Base-by-base conservation (phyloP, 2,329 filamentous ascomycete species). In the Magnaporthiopsis poae region DNA sequence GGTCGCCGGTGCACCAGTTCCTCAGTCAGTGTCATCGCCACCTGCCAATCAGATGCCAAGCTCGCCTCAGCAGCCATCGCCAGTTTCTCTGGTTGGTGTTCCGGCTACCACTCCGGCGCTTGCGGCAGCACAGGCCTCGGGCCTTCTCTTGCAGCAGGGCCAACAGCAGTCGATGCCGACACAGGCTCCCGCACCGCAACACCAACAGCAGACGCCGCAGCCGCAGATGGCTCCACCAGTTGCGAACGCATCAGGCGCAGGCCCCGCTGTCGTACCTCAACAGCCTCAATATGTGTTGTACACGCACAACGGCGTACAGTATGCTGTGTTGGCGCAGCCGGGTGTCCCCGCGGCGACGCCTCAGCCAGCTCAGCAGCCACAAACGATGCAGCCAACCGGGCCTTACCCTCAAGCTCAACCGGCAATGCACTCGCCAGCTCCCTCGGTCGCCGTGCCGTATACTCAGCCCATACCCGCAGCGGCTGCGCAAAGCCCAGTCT, bases 371-470 rank as follows among this genome's bases (percentile, higher is more conserved):
- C 27, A 46, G 13, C 31, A n/a, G 52, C 63, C 29, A 56, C 46
- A 56, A 25, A 25, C 11, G 46, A 25, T 25, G 46, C 18, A 11
- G 5, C n/a, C 46, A 11, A 11, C 18, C 9, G 46, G 21, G 11
- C 7, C 8, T 7, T 56, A n/a, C n/a, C 18, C n/a, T 2, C 46
- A 61, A 7, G 4, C 56, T 31, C 60, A 25, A n/a, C 39, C 36
- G 27, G 33, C 25, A 39, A 29, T 67, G 70, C 12, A 65, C 33
- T 59, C 60, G 46, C 46, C 46, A 25, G 46, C 46, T 25, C 46
- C 46, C 4, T n/a, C 46, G 21, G 46, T 56, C 46, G 46, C 46
- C 46, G 46, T 56, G 46, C 46, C 46, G 11, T 56, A 56, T 11
- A 56, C 46, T 2, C 46, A 56, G 11, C n/a, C 46, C n/a, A 25